These are phyloP conservation scores for Wilcoxina mikolae DNA, from an alignment of 495 filamentous ascomycete species.

Conservation along the genomic window DNA sequence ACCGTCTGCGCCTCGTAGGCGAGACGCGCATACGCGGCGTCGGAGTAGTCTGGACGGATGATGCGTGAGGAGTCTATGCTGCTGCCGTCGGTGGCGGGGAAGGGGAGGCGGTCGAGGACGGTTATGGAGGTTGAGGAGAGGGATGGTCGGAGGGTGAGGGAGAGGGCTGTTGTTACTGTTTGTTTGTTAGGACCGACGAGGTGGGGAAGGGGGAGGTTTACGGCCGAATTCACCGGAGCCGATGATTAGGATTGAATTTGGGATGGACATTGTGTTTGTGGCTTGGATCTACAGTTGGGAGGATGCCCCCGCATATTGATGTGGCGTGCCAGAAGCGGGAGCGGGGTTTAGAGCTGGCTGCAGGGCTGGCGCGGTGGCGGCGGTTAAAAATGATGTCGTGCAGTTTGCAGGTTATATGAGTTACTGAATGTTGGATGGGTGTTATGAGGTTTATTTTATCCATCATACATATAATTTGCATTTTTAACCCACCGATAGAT, in stretches of 20 bases:
- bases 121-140: slow-evolving; percentile 46
- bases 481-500: no score
- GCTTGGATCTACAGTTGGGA: neutral
- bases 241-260: slow-evolving; percentile 52
- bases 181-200: neutral
- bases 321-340: no score
- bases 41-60: slow-evolving; percentile 67
- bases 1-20: slow-evolving; percentile 47
- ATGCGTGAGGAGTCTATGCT: slow-evolving; percentile 66
- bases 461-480: no score
- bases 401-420: no score
- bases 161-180: slow-evolving; percentile 45
- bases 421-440: no score
- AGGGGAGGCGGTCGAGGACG: slow-evolving; percentile 51
- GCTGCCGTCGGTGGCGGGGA: slow-evolving; percentile 54
- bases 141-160: slow-evolving; percentile 41
- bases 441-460: no score
- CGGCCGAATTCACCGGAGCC: slow-evolving; percentile 66
- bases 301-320: no score
- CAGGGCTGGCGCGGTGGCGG: no score
- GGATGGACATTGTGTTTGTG: slow-evolving; percentile 13
- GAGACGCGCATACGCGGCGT: slow-evolving; percentile 55
- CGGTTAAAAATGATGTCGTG: no score
- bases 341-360: no score
- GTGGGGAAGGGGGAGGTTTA: slow-evolving; percentile 26